phyloP scores from a whole-genome alignment of 305 asterid species.

The Andrographis paniculata region DNA sequence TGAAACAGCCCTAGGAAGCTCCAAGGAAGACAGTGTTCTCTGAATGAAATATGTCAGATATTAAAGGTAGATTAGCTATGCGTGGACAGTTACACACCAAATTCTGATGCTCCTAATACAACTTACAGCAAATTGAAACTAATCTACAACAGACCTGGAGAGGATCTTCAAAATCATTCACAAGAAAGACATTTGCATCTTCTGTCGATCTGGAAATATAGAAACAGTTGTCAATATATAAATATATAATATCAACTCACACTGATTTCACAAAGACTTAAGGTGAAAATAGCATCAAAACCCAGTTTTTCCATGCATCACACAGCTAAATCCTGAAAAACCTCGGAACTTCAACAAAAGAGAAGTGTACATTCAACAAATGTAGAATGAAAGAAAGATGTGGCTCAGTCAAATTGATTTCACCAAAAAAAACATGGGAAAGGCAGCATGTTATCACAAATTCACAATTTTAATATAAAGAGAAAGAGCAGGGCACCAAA shows the following conservation, averaged over 20 bases:
- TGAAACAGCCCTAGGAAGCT: conserved; percentile 75
- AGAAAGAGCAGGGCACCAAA: too few species aligned
- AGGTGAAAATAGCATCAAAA: conserved; percentile 8
- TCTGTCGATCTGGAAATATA: conserved; percentile 76
- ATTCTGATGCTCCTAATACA: too few species aligned
- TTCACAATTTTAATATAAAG: too few species aligned
- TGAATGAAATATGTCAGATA: conserved; percentile 24
- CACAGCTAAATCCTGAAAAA: conserved; percentile 1
- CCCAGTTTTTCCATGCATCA: conserved; percentile 6
- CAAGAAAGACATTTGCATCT: conserved; percentile 91
- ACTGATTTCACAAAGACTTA: not conserved
- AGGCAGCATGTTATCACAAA: too few species aligned
- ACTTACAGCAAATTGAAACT: too few species aligned
- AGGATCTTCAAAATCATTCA: conserved; percentile 87
- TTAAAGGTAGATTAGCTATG: conserved; percentile 12
- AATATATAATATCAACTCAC: not conserved
- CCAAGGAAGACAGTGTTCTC: conserved; percentile 94
- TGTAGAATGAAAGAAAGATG: too few species aligned
- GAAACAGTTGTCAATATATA: not conserved
- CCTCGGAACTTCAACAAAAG: conserved; percentile 1
- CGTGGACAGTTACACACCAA: conserved; percentile 8
- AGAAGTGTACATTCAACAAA: too few species aligned
- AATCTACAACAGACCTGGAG: conserved; percentile 62
- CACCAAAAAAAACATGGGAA: too few species aligned
- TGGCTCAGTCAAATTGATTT: too few species aligned